phyloP scores from a whole-genome alignment of 2,329 filamentous ascomycete genomes.

The Karstenula rhodostoma region DNA sequence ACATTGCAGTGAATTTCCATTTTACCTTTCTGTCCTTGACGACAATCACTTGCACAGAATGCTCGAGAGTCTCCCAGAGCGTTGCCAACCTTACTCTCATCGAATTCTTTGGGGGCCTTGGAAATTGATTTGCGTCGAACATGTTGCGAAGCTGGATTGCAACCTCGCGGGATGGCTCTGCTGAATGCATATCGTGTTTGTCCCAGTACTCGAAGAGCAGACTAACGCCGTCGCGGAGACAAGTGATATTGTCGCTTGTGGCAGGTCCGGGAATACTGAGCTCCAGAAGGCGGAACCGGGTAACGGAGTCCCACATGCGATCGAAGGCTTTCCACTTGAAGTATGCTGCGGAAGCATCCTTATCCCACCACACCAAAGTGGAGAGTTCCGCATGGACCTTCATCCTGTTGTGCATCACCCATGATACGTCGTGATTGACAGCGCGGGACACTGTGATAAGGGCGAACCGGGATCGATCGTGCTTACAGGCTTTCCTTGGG shows the following conservation, averaged over 20 bases:
- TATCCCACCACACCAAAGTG: too few species aligned
- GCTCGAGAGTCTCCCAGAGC: background rate
- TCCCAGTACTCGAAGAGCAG: background rate
- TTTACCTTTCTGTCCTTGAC: background rate
- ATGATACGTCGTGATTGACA: background rate
- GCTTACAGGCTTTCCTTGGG: too few species aligned
- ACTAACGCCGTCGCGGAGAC: background rate
- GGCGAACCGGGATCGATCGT: background rate
- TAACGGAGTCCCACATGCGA: background rate
- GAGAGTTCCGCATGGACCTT: background rate
- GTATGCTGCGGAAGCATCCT: too few species aligned
- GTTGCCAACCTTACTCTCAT: background rate
- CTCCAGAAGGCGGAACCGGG: background rate
- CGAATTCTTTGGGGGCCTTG: background rate
- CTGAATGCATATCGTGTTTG: background rate
- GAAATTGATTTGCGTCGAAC: background rate
- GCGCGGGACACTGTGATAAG: background rate
- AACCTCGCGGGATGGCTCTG: background rate
- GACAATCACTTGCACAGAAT: background rate
- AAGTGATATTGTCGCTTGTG: too few species aligned
- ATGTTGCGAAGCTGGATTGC: background rate
- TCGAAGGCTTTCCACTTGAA: background rate
- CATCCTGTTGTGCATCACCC: background rate
- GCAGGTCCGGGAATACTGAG: background rate
- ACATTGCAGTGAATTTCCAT: background rate